Conservation (phyloP, 179 eudicot species). For the Gypsophila paniculata region DNA sequence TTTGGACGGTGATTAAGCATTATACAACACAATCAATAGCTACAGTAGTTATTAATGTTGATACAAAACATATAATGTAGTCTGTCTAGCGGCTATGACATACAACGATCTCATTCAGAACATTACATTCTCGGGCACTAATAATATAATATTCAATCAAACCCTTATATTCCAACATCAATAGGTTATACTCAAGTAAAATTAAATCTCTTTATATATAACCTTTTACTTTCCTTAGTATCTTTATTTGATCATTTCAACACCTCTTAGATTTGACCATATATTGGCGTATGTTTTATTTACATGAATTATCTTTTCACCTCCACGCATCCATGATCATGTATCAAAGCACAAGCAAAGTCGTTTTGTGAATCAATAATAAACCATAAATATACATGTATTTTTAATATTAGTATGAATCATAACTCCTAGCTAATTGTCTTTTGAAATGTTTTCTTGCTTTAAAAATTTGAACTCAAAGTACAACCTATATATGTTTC, state of each 20-base stretch:
- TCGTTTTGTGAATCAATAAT: neutral
- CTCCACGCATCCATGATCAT: conserved; percentile 27
- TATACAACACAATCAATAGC: conserved; percentile 8
- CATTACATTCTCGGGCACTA: no score
- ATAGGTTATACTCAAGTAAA: no score
- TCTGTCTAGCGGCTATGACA: no score
- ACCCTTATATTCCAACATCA: no score
- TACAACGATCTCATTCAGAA: no score
- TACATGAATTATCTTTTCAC: neutral
- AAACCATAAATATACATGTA: neutral
- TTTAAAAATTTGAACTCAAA: conserved; percentile 12
- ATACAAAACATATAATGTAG: no score
- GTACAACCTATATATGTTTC: conserved; percentile 7
- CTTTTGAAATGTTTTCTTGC: conserved; percentile 20
- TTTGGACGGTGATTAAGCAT: conserved; percentile 29
- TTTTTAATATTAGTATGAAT: neutral
- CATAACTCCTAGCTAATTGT: conserved; percentile 12
- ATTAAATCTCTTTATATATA: no score
- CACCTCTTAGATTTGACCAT: no score
- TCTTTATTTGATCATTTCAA: no score
- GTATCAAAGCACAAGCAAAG: conserved; percentile 11
- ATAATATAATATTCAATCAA: no score
- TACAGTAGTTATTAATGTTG: no score
- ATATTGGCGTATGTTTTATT: neutral
- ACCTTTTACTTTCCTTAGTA: no score